A percentile compares a stretch with the other conserved stretches of the same genome.
These are phyloP conservation scores for Aureobasidium sp. DNA, from an alignment of 2,329 filamentous ascomycete genomes.

Conservation along the genomic window DNA sequence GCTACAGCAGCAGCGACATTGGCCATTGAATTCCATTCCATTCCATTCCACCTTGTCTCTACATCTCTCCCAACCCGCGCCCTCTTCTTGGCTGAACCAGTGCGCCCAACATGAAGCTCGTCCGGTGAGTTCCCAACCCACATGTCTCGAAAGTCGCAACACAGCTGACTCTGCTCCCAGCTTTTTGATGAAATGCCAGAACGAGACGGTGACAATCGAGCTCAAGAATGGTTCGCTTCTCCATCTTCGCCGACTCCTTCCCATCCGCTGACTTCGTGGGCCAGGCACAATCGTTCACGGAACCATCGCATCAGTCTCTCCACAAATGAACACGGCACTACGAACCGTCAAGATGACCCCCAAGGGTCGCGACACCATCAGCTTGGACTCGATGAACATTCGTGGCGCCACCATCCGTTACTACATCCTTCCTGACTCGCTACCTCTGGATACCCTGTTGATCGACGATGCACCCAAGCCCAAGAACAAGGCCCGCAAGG, in stretches of 20 bases:
- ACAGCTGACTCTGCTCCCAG: constrained; percentile 43
- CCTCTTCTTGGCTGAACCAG: constrained; percentile 3
- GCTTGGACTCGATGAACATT: constrained; percentile 92
- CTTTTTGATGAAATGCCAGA: constrained; percentile 98
- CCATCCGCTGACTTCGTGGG: not conserved
- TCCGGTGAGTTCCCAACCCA: constrained; percentile 60
- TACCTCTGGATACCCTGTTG: constrained; percentile 89
- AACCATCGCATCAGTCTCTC: constrained; percentile 92
- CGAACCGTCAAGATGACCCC: constrained; percentile 95
- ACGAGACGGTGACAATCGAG: constrained; percentile 97
- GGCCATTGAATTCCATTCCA: not conserved
- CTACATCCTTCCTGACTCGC: constrained; percentile 89
- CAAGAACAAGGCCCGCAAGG: constrained; percentile 99
- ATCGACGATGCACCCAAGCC: constrained; percentile 97
- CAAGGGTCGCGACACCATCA: constrained; percentile 77
- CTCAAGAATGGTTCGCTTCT: constrained; percentile 77
- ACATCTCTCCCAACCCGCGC: not conserved
- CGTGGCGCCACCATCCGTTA: constrained; percentile 94
- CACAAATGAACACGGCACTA: constrained; percentile 96
- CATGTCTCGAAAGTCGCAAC: constrained; percentile 27
- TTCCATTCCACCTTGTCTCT: not conserved
- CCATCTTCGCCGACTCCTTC: not conserved
- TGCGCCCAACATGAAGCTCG: constrained; percentile 77
- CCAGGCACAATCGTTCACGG: constrained; percentile 90
- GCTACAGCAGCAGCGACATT: not conserved